phyloP scores from a whole-genome alignment of 208 protist genomes.

The Trypanosomatidae sp. region DNA sequence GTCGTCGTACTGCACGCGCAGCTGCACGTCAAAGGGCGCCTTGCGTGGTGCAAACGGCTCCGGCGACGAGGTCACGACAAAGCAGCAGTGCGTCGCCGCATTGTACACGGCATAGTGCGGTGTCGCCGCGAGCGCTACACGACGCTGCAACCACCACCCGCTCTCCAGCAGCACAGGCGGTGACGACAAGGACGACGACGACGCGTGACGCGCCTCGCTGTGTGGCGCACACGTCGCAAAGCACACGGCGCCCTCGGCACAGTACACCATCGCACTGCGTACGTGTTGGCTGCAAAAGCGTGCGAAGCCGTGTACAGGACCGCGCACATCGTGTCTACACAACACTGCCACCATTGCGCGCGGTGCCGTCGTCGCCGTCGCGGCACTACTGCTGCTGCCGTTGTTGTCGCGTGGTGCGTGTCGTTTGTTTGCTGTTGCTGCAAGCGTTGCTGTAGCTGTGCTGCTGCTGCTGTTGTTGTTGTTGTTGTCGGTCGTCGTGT shows the following conservation, averaged over 20 bases:
- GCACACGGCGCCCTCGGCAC: conserved; percentile 61
- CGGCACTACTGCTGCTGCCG: no score
- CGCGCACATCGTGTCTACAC: conserved; percentile 37
- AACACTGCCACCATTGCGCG: no score
- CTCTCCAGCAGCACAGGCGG: conserved; percentile 9
- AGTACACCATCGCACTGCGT: conserved; percentile 58
- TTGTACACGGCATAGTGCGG: conserved; percentile 71
- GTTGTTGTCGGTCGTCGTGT: conserved; percentile 17
- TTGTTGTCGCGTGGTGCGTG: no score
- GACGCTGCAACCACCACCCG: conserved; percentile 52
- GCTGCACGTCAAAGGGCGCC: conserved; percentile 74
- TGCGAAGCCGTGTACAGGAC: conserved; percentile 58
- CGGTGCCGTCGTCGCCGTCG: no score
- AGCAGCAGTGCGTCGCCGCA: conserved; percentile 44
- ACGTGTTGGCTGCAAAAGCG: conserved; percentile 42
- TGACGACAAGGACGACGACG: no score
- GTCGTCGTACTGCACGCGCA: conserved; percentile 32
- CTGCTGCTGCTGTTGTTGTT: no score
- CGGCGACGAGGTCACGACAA: conserved; percentile 47
- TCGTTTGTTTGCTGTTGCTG: no score
- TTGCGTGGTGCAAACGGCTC: conserved; percentile 46
- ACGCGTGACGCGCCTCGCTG: no score
- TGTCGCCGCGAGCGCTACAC: conserved; percentile 55
- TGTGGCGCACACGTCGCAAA: conserved; percentile 65
- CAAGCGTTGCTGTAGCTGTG: no score